phyloP scores from a whole-genome alignment of 768 basidiomycete species.

The Russula brevipes region DNA sequence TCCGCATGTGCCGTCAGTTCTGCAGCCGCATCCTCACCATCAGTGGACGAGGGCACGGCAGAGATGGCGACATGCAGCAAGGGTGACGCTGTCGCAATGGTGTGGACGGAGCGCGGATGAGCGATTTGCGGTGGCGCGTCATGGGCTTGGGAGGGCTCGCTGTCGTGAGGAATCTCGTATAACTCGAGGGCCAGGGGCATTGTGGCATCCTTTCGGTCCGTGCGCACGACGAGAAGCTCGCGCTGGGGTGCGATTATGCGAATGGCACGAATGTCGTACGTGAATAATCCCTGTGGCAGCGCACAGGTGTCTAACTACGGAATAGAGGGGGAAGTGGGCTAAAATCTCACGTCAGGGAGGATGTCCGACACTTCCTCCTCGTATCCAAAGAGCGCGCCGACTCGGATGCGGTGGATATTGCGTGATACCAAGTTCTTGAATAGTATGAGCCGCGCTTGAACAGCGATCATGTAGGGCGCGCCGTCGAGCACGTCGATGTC shows the following conservation, averaged over 20 bases:
- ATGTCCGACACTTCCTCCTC: constrained; percentile 16
- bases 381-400: constrained; percentile 20
- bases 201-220: constrained; percentile 7
- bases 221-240: constrained; percentile 23
- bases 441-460: constrained; percentile 14
- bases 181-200: constrained; percentile 19
- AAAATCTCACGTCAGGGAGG: constrained; percentile 21
- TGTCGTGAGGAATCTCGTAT: constrained; percentile 20
- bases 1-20: constrained; percentile 15
- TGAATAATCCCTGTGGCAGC: constrained; percentile 16
- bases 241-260: constrained; percentile 21
- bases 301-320: constrained; percentile 13
- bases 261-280: constrained; percentile 23
- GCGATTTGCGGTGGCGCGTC: neutral
- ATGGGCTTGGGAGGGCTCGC: neutral
- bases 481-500: constrained; percentile 19
- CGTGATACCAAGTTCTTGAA: constrained; percentile 20
- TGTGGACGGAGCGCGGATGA: constrained; percentile 21
- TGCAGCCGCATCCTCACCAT: constrained; percentile 14
- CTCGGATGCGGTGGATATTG: constrained; percentile 10
- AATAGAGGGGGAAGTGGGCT: constrained; percentile 1
- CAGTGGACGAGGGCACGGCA: constrained; percentile 14
- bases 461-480: constrained; percentile 9
- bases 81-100: constrained; percentile 9
- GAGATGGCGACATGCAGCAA: constrained; percentile 16